Evolutionary conservation across 192 early-diverging fungal species (phyloP).

Genomic region (Backusella tarrabulga): DNA sequence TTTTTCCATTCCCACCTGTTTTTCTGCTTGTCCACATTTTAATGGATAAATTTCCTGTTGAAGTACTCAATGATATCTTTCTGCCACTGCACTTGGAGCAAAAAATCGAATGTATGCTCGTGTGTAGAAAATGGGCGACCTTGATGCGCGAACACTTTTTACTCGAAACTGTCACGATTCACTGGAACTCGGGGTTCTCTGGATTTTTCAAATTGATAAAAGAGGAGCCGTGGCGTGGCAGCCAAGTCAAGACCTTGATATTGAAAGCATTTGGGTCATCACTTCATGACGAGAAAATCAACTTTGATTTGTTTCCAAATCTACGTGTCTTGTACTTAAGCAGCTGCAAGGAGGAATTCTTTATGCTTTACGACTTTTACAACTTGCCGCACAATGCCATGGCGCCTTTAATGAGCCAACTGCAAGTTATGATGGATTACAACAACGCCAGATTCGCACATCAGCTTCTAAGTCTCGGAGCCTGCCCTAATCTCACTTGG

Average conservation of each 20-base stretch:
- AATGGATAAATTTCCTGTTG: not conserved
- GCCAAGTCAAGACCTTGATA: not conserved
- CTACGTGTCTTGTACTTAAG: not conserved
- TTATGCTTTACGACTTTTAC: not conserved
- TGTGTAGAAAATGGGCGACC: not conserved
- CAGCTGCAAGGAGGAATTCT: not conserved
- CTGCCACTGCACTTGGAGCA: not conserved
- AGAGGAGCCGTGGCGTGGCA: not conserved
- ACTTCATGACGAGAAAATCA: not conserved
- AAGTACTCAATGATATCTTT: not conserved
- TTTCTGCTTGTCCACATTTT: not conserved
- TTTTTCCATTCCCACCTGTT: not conserved
- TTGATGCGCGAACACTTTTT: not conserved
- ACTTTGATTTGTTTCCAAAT: constrained; percentile 2
- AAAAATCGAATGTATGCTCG: not conserved
- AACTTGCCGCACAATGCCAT: not conserved
- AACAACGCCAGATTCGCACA: not conserved
- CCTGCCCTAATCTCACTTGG: not conserved
- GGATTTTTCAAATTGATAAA: not conserved
- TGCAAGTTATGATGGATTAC: not conserved
- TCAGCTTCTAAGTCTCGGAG: not conserved
- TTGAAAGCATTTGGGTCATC: not conserved
- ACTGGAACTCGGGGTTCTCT: not conserved
- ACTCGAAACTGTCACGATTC: not conserved
- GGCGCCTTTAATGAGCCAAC: not conserved